Percentiles rank a stretch among this genome's conserved stretches.
Conservation (phyloP, 2,329 filamentous ascomycete species). For the Pleoardoris graminearum region DNA sequence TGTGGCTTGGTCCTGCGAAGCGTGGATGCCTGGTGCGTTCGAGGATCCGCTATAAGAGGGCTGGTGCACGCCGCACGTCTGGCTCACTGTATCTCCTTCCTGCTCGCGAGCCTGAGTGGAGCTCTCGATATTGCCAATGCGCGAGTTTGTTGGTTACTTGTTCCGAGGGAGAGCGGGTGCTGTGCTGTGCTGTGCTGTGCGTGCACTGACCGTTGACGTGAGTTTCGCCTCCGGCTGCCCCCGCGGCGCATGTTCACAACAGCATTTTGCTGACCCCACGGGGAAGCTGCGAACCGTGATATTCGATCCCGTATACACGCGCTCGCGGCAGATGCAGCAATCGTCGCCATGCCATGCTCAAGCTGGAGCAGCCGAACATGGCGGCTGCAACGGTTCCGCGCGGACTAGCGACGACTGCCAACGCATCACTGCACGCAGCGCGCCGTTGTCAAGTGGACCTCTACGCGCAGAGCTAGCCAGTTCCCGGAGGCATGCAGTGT, state of each 20-base stretch:
- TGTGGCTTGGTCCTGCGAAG: conserved; percentile 5
- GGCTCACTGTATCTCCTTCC: not conserved
- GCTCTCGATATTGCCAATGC: not conserved
- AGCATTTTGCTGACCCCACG: not conserved
- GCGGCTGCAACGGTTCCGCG: conserved; percentile 12
- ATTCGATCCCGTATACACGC: not conserved
- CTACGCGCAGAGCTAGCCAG: conserved; percentile 42
- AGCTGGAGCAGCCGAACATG: conserved; percentile 11
- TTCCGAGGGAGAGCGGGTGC: not conserved
- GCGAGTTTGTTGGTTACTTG: not conserved
- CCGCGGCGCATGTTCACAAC: too few species aligned
- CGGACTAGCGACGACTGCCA: conserved; percentile 37
- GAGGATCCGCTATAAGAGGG: conserved; percentile 6
- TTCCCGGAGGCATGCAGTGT: conserved; percentile 25
- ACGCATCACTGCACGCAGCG: conserved; percentile 40
- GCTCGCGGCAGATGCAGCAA: not conserved
- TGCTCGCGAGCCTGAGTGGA: not conserved
- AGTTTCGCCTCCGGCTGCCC: too few species aligned
- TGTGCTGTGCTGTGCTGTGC: too few species aligned
- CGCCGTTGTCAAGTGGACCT: conserved; percentile 29
- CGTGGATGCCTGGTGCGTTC: conserved; percentile 6
- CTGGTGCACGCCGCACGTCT: not conserved
- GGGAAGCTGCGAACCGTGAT: not conserved
- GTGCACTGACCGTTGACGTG: too few species aligned
- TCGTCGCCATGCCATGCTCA: not conserved